Evolutionary conservation across 2,329 filamentous ascomycete genomes (phyloP).

Genomic region (Blumeria graminis): DNA sequence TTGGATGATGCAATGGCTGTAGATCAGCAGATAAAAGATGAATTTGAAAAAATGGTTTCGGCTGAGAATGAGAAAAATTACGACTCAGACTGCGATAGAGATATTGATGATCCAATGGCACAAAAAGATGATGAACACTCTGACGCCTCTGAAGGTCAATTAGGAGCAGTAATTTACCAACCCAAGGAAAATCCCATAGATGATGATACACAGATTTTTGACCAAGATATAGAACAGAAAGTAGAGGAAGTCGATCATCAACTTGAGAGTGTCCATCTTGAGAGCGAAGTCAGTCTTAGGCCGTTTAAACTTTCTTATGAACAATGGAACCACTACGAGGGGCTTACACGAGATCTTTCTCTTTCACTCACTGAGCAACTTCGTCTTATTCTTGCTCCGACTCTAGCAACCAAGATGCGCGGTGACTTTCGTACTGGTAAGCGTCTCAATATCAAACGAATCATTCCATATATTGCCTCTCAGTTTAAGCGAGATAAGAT

Average conservation of each 20-base stretch:
- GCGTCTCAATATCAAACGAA: constrained; percentile 95
- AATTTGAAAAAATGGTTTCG: constrained; percentile 27
- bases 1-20: constrained; percentile 79
- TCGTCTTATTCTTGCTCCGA: constrained; percentile 82
- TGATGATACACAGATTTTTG: constrained; percentile 19
- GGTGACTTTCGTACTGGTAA: constrained; percentile 95
- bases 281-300: constrained; percentile 9
- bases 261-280: constrained; percentile 42
- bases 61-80: constrained; percentile 22
- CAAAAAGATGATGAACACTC: constrained; percentile 20
- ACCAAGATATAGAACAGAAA: constrained; percentile 17
- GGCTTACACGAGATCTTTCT: constrained; percentile 62
- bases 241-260: constrained; percentile 29
- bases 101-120: constrained; percentile 19
- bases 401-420: constrained; percentile 83
- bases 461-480: constrained; percentile 97
- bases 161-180: constrained; percentile 31
- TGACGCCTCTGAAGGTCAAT: constrained; percentile 28
- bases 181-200: constrained; percentile 24
- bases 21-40: constrained; percentile 37
- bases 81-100: constrained; percentile 20
- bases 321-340: constrained; percentile 70
- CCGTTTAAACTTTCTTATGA: constrained; percentile 35
- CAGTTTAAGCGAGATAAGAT: constrained; percentile 99
- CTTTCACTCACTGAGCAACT: constrained; percentile 82